Base-by-base conservation (phyloP, 1,139 yeast species). In the Wickerhamomyces sp. region DNA sequence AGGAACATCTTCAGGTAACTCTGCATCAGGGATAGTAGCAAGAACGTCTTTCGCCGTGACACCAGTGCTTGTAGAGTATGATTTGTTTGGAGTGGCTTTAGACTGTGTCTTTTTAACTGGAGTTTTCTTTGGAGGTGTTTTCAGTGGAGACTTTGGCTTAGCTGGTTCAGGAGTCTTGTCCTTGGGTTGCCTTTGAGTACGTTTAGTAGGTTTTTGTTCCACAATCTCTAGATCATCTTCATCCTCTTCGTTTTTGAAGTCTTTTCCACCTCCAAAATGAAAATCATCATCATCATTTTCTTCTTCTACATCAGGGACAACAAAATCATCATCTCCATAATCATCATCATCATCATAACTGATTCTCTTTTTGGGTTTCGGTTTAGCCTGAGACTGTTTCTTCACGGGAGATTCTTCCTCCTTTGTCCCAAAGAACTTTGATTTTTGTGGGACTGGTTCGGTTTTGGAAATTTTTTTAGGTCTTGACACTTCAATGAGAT, bases 21-120 rank as follows among this genome's bases (percentile, higher is more conserved):
- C 75, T 0, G 88, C 89, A 52, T 83, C 87, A 1, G 87, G 82
- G 35, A 85, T 80, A 5, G 62, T 57, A 6, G 72, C 65, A 25
- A 85, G 62, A 2, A 84, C 61, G 2, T 75, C 78, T 20, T 66
- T 70, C 0, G 83, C 86, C 4, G 71, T 55, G 3, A 35, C 36
- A 4, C 45, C 48, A 8, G 45, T 28, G 13, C 44, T 23, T 28
- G 37, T 30, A 27, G 41, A 31, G 6, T 31, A 36, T 9, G 40
- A 23, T 2, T 38, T 16, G 5, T 28, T 15, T n/a, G 16, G 23
- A 13, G 31, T 13, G n/a, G 34, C 8, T 13, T 9, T 23, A 6
- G 14, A 14, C 15, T 21, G 25, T 8, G 21, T 17, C 23, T 26
- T 17, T 26, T 23, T 29, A 25, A 34, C 23, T 16, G 26, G 23